Conservation (phyloP, 2,329 filamentous ascomycete species). For the Chalara sp. region DNA sequence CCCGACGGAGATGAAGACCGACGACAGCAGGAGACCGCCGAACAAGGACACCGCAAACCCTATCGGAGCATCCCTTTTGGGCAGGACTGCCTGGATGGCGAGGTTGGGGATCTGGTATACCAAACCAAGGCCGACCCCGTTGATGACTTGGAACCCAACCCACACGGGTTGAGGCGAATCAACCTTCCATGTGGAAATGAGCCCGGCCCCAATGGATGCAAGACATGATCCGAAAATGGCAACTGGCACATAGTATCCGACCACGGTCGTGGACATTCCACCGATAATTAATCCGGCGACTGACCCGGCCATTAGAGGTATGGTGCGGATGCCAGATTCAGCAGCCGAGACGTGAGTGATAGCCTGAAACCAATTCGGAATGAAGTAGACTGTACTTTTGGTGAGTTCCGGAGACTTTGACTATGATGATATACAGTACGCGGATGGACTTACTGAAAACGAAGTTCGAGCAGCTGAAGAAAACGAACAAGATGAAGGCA, state of each 20-base stretch:
- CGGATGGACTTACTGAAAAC: neutral
- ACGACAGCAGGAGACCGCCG: constrained; percentile 1
- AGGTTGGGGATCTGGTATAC: constrained; percentile 40
- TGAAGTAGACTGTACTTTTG: constrained; percentile 28
- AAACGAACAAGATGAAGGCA: constrained; percentile 13
- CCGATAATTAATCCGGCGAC: constrained; percentile 16
- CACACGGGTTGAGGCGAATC: constrained; percentile 34
- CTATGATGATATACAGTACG: neutral
- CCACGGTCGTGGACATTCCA: constrained; percentile 14
- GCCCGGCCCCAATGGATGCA: constrained; percentile 8
- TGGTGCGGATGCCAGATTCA: constrained; percentile 34
- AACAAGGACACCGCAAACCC: constrained; percentile 24
- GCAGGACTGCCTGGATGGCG: constrained; percentile 37
- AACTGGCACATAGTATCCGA: constrained; percentile 26
- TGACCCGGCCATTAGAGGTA: constrained; percentile 25
- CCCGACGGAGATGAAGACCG: constrained; percentile 2
- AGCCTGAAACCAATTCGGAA: constrained; percentile 42
- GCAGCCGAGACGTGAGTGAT: constrained; percentile 34
- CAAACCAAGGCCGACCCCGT: constrained; percentile 36
- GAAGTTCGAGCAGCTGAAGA: neutral
- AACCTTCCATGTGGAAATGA: constrained; percentile 28
- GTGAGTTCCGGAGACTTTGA: neutral
- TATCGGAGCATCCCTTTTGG: constrained; percentile 41
- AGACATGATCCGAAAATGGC: constrained; percentile 11
- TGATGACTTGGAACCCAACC: constrained; percentile 41